Conservation (phyloP, 1,284 basidiomycete species). For the Moesziomyces sp. region DNA sequence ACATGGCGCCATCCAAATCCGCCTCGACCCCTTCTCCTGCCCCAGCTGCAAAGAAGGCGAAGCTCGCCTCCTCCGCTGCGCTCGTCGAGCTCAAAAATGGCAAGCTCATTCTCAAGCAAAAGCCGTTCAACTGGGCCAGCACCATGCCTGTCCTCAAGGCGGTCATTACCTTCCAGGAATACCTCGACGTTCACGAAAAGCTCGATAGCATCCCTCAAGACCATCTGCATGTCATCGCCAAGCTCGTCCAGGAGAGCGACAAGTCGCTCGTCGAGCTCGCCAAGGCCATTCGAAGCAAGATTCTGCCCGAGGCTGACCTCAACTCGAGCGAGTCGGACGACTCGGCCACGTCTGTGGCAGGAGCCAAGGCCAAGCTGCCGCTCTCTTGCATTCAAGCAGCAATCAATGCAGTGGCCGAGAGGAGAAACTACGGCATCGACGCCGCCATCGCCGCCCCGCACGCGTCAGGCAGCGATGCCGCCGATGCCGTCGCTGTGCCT, state of each 20-base stretch:
- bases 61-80: constrained; percentile 25
- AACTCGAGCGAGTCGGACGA: constrained; percentile 33
- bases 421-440: constrained; percentile 60
- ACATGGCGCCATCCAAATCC: neutral
- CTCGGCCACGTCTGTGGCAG: constrained; percentile 6
- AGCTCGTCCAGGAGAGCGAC: constrained; percentile 74
- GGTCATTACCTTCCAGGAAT: constrained; percentile 54
- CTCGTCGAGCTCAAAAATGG: constrained; percentile 71
- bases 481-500: constrained; percentile 11
- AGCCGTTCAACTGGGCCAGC: constrained; percentile 78
- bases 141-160: constrained; percentile 77
- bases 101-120: constrained; percentile 82
- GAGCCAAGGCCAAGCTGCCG: constrained; percentile 32
- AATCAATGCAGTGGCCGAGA: constrained; percentile 49
- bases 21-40: constrained; percentile 9
- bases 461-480: constrained; percentile 6
- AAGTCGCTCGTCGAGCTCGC: constrained; percentile 53
- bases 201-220: constrained; percentile 75
- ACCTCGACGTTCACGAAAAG: constrained; percentile 34
- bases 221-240: constrained; percentile 79
- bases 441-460: constrained; percentile 3
- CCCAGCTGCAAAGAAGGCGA: constrained; percentile 38
- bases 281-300: constrained; percentile 41
- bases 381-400: constrained; percentile 44
- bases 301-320: constrained; percentile 54